Percentiles rank a stretch among this genome's conserved stretches.
These are phyloP conservation scores for Heimioporus sp. DNA, from an alignment of 768 basidiomycete species.

Conservation along the genomic window DNA sequence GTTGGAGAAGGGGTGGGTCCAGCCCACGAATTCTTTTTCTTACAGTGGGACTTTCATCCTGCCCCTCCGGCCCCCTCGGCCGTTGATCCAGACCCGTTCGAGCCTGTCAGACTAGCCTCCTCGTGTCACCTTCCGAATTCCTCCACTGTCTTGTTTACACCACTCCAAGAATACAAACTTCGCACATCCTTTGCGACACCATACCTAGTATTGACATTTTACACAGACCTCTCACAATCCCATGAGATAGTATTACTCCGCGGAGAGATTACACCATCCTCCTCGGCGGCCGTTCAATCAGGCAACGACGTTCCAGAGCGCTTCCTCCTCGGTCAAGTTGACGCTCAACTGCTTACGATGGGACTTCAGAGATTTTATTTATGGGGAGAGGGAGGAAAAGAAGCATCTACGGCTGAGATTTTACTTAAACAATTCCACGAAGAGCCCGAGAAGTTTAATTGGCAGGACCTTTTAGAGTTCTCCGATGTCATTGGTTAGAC, in stretches of 20 bases:
- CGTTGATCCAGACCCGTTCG: conserved; percentile 44
- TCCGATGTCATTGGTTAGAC: conserved; percentile 22
- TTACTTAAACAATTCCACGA: conserved; percentile 76
- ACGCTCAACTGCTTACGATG: conserved; percentile 81
- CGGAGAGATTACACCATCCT: conserved; percentile 84
- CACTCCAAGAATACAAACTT: conserved; percentile 90
- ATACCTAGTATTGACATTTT: conserved; percentile 86
- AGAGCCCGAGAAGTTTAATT: conserved; percentile 72
- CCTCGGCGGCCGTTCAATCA: conserved; percentile 34
- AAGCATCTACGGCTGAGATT: conserved; percentile 27
- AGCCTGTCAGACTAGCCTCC: conserved; percentile 26
- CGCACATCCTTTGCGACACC: conserved; percentile 85
- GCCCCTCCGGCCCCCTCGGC: conserved; percentile 57
- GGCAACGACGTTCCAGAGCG: conserved; percentile 27
- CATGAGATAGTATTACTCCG: conserved; percentile 84
- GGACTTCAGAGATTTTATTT: conserved; percentile 86
- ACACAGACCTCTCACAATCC: conserved; percentile 80
- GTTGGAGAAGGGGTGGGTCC: conserved; percentile 29
- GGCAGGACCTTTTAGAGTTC: conserved; percentile 73
- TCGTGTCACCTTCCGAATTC: conserved; percentile 43
- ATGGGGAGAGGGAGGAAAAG: conserved; percentile 41
- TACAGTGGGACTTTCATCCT: conserved; percentile 89
- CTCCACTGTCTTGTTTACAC: conserved; percentile 88
- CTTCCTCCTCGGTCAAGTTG: conserved; percentile 70
- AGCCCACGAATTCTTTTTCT: conserved; percentile 78